phyloP scores from a whole-genome alignment of 305 asterid species.

The Plantago coronopus region DNA sequence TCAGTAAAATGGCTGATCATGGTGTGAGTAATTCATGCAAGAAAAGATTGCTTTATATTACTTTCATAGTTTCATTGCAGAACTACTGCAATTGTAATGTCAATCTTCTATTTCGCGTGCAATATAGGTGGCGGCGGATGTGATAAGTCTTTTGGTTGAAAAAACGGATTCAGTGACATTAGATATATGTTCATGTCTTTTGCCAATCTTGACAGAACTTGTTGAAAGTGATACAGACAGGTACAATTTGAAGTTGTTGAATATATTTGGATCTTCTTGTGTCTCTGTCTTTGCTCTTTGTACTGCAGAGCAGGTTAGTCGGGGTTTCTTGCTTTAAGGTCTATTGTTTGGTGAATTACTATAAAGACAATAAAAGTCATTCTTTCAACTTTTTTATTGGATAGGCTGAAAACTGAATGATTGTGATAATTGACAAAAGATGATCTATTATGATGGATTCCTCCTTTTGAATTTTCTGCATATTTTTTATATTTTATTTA shows the following conservation, averaged over 20 bases:
- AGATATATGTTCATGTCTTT: constrained; percentile 77
- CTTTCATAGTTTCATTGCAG: constrained; percentile 11
- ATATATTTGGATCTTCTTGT: background rate
- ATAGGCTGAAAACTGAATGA: too few relatives aligned
- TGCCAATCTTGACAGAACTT: constrained; percentile 81
- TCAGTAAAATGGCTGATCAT: constrained; percentile 77
- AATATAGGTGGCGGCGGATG: constrained; percentile 90
- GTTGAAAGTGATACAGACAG: constrained; percentile 78
- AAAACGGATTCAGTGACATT: constrained; percentile 68
- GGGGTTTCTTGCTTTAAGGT: too few relatives aligned
- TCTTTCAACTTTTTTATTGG: too few relatives aligned
- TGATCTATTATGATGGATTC: too few relatives aligned
- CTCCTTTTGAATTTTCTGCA: too few relatives aligned
- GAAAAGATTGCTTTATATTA: background rate
- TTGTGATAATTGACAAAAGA: too few relatives aligned
- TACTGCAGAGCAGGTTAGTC: too few relatives aligned
- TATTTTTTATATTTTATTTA: too few relatives aligned
- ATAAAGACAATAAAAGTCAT: too few relatives aligned
- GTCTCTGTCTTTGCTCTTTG: background rate
- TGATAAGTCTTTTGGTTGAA: constrained; percentile 64
- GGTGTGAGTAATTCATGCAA: constrained; percentile 57
- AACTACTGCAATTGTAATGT: constrained; percentile 19
- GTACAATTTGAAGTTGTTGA: constrained; percentile 30
- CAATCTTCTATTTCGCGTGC: constrained; percentile 19
- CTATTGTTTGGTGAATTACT: too few relatives aligned